Evolutionary conservation across 768 basidiomycete species (phyloP), one percentile per base, ranked within the genome.

Genomic region (Kwoniella bestiolae): DNA sequence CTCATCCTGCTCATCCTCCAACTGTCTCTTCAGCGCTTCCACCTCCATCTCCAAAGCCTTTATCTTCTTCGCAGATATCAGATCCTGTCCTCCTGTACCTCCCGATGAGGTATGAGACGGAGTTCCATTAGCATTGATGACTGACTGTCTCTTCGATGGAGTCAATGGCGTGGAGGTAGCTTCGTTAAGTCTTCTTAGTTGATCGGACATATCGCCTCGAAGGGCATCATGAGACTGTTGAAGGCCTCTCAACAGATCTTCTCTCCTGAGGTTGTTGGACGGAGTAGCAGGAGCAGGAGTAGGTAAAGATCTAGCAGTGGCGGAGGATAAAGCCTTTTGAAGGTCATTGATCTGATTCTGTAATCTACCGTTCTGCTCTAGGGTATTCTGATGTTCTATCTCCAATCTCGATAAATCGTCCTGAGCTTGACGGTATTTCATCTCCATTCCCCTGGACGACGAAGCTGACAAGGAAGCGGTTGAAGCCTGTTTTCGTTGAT

Each of bases 121-220:
- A 26, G 88, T 83, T 26, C 87, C 86, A 69, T 86, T 86, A 14
- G 86, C 82, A 69, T 89, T 87, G 23, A 87, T 84, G n/a, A 86
- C 83, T 63, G 89, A 86, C 0, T 65, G 64, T 55, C 68, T 51
- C 4, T 69, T 60, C 8, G 74, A 73, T 11, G 72, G 72, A 2
- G 74, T 74, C 26, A 74, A 56, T 0, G 72, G 71, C 34, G 69
- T 63, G 23, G 46, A 9, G n/a, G 60, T 35, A 18, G 62, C 67
- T 52, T 66, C 60, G 16, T 73, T 71, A 14, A 75, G 66, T 56
- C 72, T 69, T 8, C 71, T 65, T 5, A 76, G 56, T 58, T 78
- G 76, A 41, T 75, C 72, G 4, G 74, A 73, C 76, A 78, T 78
- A 46, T 78, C 76, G 25, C 67, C 52, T 18, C 74, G 68, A 4